phyloP scores from a whole-genome alignment of 495 filamentous ascomycete genomes.

The Staphylotrichum tortipilum region DNA sequence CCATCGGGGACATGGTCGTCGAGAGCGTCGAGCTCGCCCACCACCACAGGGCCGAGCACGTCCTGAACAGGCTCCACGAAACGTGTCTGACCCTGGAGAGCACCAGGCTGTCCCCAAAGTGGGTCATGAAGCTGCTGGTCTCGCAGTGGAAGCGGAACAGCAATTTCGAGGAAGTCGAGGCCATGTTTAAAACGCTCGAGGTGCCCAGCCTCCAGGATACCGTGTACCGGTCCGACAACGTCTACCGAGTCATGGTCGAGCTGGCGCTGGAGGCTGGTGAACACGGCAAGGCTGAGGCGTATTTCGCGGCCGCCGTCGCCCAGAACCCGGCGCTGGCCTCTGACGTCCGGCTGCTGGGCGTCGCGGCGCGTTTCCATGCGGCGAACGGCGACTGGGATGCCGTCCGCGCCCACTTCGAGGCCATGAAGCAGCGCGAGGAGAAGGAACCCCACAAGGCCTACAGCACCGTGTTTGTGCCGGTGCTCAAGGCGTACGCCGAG shows the following conservation, averaged over 20 bases:
- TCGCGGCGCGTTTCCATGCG: constrained; percentile 33
- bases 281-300: constrained; percentile 20
- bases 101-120: constrained; percentile 17
- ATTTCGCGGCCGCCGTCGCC: constrained; percentile 14
- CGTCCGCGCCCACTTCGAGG: constrained; percentile 28
- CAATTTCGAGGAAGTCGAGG: constrained; percentile 17
- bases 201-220: constrained; percentile 12
- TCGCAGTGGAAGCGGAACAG: constrained; percentile 23
- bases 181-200: constrained; percentile 20
- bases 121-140: constrained; percentile 27
- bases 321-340: constrained; percentile 14
- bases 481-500: constrained; percentile 37
- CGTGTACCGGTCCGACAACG: constrained; percentile 14
- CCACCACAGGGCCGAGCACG: constrained; percentile 15
- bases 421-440: constrained; percentile 20
- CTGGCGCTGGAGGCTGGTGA: constrained; percentile 31
- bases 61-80: constrained; percentile 22
- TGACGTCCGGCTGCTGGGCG: constrained; percentile 26
- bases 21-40: constrained; percentile 21
- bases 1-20: constrained; percentile 22
- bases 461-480: constrained; percentile 29
- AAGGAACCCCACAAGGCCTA: constrained; percentile 13
- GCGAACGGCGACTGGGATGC: constrained; percentile 38
- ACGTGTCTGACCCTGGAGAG: constrained; percentile 7
- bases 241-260: constrained; percentile 34